phyloP scores from a whole-genome alignment of 202 grass and related monocot genomes.

The Dendrocalamus latiflorus region DNA sequence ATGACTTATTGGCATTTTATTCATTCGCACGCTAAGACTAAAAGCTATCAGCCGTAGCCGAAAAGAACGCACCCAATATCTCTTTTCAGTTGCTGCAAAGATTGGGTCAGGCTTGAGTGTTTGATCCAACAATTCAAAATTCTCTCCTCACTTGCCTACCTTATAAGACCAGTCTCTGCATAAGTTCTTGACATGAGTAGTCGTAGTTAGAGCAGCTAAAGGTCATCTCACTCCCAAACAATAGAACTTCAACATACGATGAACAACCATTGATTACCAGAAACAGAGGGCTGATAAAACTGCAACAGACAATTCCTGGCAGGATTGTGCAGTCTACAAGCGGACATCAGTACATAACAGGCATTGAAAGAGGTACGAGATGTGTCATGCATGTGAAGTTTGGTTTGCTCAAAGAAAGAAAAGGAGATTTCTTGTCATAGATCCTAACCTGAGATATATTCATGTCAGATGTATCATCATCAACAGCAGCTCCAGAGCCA shows the following conservation, averaged over 20 bases:
- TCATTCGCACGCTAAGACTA: no score
- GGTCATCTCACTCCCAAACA: conserved; percentile 24
- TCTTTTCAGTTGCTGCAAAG: conserved; percentile 73
- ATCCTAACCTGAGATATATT: conserved; percentile 35
- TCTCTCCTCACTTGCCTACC: conserved; percentile 43
- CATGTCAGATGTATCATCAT: conserved; percentile 79
- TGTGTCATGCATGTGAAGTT: conserved; percentile 11
- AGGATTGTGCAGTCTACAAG: conserved; percentile 35
- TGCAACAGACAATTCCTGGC: conserved; percentile 36
- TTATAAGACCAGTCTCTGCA: conserved; percentile 56
- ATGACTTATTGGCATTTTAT: no score
- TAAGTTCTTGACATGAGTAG: conserved; percentile 43
- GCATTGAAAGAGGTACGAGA: conserved; percentile 45
- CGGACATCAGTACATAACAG: conserved; percentile 24
- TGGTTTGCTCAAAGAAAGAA: conserved; percentile 33
- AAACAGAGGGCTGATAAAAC: conserved; percentile 23
- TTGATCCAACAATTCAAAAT: conserved; percentile 52
- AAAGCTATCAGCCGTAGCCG: no score
- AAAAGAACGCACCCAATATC: no score
- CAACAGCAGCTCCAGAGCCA: no score
- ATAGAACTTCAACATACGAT: conserved; percentile 24
- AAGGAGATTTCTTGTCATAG: conserved; percentile 27
- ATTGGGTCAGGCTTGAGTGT: conserved; percentile 57
- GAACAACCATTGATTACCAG: conserved; percentile 28
- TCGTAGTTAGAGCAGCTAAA: conserved; percentile 20